Evolutionary conservation across 1,284 basidiomycete genomes (phyloP).

Genomic region (Coniferiporia weirii): DNA sequence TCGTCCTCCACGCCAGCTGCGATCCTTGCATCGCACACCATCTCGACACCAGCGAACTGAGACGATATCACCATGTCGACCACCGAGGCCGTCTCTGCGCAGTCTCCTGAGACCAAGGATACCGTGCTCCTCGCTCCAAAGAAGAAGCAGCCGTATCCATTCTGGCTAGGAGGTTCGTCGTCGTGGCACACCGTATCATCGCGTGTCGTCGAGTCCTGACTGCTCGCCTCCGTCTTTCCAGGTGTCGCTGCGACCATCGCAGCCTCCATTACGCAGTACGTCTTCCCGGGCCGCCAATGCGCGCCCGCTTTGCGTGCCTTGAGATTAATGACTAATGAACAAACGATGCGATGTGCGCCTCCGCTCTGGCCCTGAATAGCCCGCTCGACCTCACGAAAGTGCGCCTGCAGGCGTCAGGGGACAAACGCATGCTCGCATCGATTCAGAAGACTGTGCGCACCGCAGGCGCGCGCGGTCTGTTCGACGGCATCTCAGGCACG

Average conservation of each 20-base stretch:
- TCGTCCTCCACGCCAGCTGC: not conserved
- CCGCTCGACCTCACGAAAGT: conserved; percentile 88
- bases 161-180: conserved; percentile 71
- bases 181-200: conserved; percentile 2
- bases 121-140: conserved; percentile 13
- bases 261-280: conserved; percentile 75
- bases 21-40: too few relatives aligned
- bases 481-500: conserved; percentile 85
- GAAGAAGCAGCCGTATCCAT: conserved; percentile 71
- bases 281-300: conserved; percentile 13
- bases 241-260: conserved; percentile 78
- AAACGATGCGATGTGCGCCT: not conserved
- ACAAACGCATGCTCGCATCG: conserved; percentile 80
- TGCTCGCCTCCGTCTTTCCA: conserved; percentile 23
- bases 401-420: conserved; percentile 79
- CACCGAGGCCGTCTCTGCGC: conserved; percentile 11
- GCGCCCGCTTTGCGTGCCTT: too few relatives aligned
- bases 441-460: conserved; percentile 73
- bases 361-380: conserved; percentile 26
- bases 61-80: not conserved
- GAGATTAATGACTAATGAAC: conserved; percentile 27
- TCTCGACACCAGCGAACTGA: not conserved
- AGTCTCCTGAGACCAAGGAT: conserved; percentile 13
- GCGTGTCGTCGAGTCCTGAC: conserved; percentile 7
- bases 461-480: conserved; percentile 70